Percentiles rank a stretch among this genome's conserved stretches.
phyloP scores from a whole-genome alignment of 257 asterid genomes.

The Leptodermis oblonga region DNA sequence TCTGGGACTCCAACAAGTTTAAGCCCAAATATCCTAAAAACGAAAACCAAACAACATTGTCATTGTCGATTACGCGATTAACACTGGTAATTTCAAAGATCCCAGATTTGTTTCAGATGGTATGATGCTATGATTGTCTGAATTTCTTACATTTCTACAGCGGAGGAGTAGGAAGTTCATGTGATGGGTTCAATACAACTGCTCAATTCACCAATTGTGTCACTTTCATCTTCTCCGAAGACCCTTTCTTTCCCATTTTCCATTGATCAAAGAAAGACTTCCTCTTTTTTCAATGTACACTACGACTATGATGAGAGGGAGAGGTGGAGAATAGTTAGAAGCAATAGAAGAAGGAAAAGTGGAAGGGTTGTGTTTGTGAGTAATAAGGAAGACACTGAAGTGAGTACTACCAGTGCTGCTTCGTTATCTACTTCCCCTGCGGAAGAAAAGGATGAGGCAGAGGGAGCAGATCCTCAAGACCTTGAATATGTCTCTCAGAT shows the following conservation, averaged over 20 bases:
- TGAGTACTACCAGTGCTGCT: slow-evolving; percentile 5
- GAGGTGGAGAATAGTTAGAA: slow-evolving; percentile 11
- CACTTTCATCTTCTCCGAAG: slow-evolving; percentile 15
- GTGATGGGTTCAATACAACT: slow-evolving; percentile 17
- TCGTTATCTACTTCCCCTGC: too few relatives aligned
- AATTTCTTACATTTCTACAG: slow-evolving; percentile 1
- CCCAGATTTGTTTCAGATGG: neutral
- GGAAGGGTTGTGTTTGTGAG: slow-evolving; percentile 36
- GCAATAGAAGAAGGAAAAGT: slow-evolving; percentile 18
- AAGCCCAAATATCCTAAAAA: neutral
- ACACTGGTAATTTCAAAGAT: neutral
- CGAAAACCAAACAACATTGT: neutral
- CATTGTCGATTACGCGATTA: neutral
- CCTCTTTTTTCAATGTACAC: neutral
- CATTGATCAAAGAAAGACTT: neutral
- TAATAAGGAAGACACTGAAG: slow-evolving; percentile 36
- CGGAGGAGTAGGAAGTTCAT: neutral
- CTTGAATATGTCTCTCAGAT: slow-evolving; percentile 72
- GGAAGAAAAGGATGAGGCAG: too few relatives aligned
- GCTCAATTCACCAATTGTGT: slow-evolving; percentile 15
- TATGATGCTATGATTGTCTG: neutral
- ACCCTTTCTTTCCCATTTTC: neutral
- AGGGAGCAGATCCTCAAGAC: slow-evolving; percentile 37
- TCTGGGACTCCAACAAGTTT: neutral
- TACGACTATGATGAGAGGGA: neutral